Percentiles rank a stretch among this genome's conserved stretches.
Conservation (phyloP, 1,284 basidiomycete genomes). For the Trametes pubescens region DNA sequence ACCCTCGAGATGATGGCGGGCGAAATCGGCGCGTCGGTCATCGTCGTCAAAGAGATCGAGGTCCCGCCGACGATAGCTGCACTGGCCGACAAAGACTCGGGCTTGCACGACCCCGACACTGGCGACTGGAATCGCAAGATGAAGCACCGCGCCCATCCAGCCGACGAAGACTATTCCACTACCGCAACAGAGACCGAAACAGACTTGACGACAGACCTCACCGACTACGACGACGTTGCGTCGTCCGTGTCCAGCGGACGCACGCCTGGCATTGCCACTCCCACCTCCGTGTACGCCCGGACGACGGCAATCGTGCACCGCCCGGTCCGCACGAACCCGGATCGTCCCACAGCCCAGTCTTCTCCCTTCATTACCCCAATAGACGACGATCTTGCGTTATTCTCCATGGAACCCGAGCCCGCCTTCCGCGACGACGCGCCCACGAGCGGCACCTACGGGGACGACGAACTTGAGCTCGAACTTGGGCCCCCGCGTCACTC, state of each 20-base stretch:
- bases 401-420: constrained; percentile 58
- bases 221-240: constrained; percentile 46
- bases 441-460: constrained; percentile 29
- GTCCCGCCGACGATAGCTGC: constrained; percentile 61
- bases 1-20: constrained; percentile 93
- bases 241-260: constrained; percentile 26
- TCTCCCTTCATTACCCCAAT: constrained; percentile 41
- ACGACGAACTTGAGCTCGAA: constrained; percentile 31
- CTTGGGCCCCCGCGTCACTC: constrained; percentile 21
- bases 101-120: constrained; percentile 42
- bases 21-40: constrained; percentile 89
- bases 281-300: constrained; percentile 18
- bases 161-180: constrained; percentile 32
- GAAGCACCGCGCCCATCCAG: constrained; percentile 26
- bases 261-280: constrained; percentile 28
- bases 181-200: constrained; percentile 50
- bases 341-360: constrained; percentile 39
- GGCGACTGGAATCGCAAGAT: constrained; percentile 45
- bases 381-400: constrained; percentile 48
- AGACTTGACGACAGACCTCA: constrained; percentile 36
- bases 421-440: constrained; percentile 38
- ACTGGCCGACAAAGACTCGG: constrained; percentile 45
- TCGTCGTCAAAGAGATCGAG: constrained; percentile 87
- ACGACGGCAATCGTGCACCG: constrained; percentile 28
- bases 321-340: constrained; percentile 34